A percentile compares a stretch with the other conserved stretches of the same genome.
These are phyloP conservation scores for Arabidopsis hybrid DNA, from an alignment of 441 rosid species.

Conservation along the genomic window DNA sequence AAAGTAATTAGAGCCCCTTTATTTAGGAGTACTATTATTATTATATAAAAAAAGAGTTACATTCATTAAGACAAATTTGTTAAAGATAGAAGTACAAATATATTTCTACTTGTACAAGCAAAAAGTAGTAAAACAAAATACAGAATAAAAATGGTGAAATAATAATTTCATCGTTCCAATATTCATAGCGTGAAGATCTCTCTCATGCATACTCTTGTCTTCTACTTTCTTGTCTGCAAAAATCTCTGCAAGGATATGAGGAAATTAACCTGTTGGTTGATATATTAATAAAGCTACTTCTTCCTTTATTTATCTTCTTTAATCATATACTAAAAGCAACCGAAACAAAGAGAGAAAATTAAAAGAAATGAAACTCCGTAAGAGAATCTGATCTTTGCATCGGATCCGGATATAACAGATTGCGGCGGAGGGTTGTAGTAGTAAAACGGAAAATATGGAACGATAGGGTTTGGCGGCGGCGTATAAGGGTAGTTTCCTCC, in stretches of 20 bases:
- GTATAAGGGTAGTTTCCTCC: slow-evolving; percentile 61
- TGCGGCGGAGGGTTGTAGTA: slow-evolving; percentile 78
- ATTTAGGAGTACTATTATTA: neutral
- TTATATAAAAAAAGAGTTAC: neutral
- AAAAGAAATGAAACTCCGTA: slow-evolving; percentile 21
- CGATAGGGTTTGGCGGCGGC: slow-evolving; percentile 94
- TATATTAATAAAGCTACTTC: neutral
- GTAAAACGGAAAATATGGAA: slow-evolving; percentile 92
- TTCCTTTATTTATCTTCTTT: neutral
- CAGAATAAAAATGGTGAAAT: neutral
- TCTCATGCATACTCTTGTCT: slow-evolving; percentile 22
- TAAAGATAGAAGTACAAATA: slow-evolving; percentile 31
- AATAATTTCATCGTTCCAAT: slow-evolving; percentile 6
- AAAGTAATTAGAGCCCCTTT: slow-evolving; percentile 3
- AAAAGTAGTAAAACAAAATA: neutral
- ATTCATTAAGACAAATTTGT: slow-evolving; percentile 10
- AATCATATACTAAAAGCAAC: neutral
- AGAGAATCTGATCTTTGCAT: slow-evolving; percentile 24
- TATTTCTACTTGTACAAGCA: slow-evolving; percentile 35
- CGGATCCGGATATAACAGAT: slow-evolving; percentile 46
- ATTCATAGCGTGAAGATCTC: slow-evolving; percentile 27
- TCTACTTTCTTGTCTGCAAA: slow-evolving; percentile 17
- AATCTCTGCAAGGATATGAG: slow-evolving; percentile 37
- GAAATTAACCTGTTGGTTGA: neutral
- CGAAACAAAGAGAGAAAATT: slow-evolving; percentile 20